These are phyloP conservation scores for Reutealis trisperma DNA, from an alignment of 345 rosid species.

Conservation along the genomic window DNA sequence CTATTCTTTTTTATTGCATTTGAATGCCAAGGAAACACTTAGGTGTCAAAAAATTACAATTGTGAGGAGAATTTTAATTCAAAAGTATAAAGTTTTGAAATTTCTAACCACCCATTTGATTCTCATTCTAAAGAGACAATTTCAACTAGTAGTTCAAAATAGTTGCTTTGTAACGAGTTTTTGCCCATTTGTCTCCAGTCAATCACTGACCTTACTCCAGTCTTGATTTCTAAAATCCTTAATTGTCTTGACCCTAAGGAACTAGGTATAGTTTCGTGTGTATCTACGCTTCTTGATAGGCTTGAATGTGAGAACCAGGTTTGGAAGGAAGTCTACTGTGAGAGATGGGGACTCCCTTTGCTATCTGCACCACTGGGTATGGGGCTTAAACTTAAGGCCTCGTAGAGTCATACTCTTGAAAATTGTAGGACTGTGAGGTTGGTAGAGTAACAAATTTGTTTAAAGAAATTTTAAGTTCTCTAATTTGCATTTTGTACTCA, in stretches of 20 bases:
- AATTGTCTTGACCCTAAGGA: slow-evolving; percentile 80
- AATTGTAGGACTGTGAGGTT: no score
- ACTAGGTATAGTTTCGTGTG: slow-evolving; percentile 85
- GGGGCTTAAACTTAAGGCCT: no score
- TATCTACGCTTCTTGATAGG: slow-evolving; percentile 61
- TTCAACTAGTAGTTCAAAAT: slow-evolving; percentile 32
- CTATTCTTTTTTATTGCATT: slow-evolving; percentile 68
- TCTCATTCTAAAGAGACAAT: slow-evolving; percentile 33
- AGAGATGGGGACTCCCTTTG: slow-evolving; percentile 84
- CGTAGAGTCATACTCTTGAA: no score
- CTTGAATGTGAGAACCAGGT: slow-evolving; percentile 77
- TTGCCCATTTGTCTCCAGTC: slow-evolving; percentile 31
- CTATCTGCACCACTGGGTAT: slow-evolving; percentile 25
- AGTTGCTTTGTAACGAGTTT: slow-evolving; percentile 40
- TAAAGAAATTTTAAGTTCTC: no score
- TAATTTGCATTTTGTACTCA: no score
- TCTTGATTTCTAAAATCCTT: slow-evolving; percentile 74
- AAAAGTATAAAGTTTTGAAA: slow-evolving; percentile 27
- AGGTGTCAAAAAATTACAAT: slow-evolving; percentile 29
- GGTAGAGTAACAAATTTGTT: no score
- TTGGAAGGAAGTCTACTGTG: slow-evolving; percentile 83
- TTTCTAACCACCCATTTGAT: slow-evolving; percentile 24
- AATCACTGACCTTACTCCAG: slow-evolving; percentile 82
- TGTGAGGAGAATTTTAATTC: slow-evolving; percentile 29
- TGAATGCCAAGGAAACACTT: slow-evolving; percentile 61